These are phyloP conservation scores for Leccinum variicolor DNA, from an alignment of 768 basidiomycete species.

Conservation along the genomic window DNA sequence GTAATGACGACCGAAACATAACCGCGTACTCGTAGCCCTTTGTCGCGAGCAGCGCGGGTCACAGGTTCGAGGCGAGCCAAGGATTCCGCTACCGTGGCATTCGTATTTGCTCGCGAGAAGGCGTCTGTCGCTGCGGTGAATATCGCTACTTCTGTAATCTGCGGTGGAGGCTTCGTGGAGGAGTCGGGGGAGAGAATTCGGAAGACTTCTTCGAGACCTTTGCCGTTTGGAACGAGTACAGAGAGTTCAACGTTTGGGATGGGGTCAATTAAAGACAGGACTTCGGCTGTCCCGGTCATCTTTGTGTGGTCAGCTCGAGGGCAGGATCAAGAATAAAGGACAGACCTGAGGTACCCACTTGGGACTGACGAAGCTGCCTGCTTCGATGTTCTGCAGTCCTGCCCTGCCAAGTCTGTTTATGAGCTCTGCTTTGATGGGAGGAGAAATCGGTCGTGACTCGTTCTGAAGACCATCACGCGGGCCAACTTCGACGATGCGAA, in stretches of 20 bases:
- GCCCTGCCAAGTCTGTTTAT: slow-evolving; percentile 69
- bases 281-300: slow-evolving; percentile 86
- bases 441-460: slow-evolving; percentile 56
- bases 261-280: slow-evolving; percentile 57
- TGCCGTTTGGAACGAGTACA: slow-evolving; percentile 78
- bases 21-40: slow-evolving; percentile 70
- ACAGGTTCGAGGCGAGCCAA: slow-evolving; percentile 62
- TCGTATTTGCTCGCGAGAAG: slow-evolving; percentile 84
- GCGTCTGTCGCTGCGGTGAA: slow-evolving; percentile 88
- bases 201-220: slow-evolving; percentile 69
- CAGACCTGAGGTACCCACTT: slow-evolving; percentile 88
- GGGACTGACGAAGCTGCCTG: slow-evolving; percentile 87
- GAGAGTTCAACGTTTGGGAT: slow-evolving; percentile 60
- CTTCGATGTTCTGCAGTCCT: slow-evolving; percentile 70
- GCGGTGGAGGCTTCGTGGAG: slow-evolving; percentile 49
- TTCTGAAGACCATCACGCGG: slow-evolving; percentile 85
- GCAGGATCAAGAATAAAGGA: slow-evolving; percentile 1
- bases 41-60: slow-evolving; percentile 52
- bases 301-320: slow-evolving; percentile 26
- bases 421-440: slow-evolving; percentile 45
- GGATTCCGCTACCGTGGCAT: slow-evolving; percentile 69
- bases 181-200: slow-evolving; percentile 42
- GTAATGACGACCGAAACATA: slow-evolving; percentile 83
- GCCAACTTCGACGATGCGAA: slow-evolving; percentile 55
- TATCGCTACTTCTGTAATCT: slow-evolving; percentile 82